Evolutionary conservation across 352 stramenopile species (phyloP).

Genomic region (Globisporangium cederbergense): DNA sequence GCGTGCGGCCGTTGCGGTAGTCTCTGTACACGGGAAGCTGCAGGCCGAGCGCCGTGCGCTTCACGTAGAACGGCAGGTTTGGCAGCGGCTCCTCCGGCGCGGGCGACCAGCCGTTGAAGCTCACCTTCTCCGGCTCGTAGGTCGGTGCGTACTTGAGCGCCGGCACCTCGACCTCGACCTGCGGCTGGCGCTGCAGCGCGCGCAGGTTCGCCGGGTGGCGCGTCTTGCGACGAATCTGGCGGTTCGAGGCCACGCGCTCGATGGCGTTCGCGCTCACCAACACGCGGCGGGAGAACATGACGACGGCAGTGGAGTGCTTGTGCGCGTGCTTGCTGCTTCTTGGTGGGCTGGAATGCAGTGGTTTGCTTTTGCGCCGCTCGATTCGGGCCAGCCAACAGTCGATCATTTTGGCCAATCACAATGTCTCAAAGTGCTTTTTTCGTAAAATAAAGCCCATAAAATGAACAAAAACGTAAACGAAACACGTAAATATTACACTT

Average conservation of each 20-base stretch:
- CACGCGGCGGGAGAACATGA: slow-evolving; percentile 64
- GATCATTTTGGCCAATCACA: not conserved
- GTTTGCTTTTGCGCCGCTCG: not conserved
- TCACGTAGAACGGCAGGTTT: slow-evolving; percentile 69
- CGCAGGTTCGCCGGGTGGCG: slow-evolving; percentile 71
- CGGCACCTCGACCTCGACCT: slow-evolving; percentile 49
- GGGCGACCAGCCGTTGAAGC: slow-evolving; percentile 87
- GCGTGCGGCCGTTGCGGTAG: slow-evolving; percentile 82
- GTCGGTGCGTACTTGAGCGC: slow-evolving; percentile 81
- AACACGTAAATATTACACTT: not conserved
- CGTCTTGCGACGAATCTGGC: slow-evolving; percentile 81
- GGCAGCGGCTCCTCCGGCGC: slow-evolving; percentile 62
- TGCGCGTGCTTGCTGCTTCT: slow-evolving; percentile 2
- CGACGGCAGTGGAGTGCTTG: not conserved
- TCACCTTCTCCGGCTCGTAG: slow-evolving; percentile 78
- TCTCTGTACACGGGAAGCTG: slow-evolving; percentile 87
- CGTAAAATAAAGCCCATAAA: not conserved
- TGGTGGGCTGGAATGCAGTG: not conserved
- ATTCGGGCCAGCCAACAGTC: not conserved
- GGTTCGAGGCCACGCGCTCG: slow-evolving; percentile 79
- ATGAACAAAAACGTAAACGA: not conserved
- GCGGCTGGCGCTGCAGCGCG: slow-evolving; percentile 58
- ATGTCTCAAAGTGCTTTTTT: not conserved
- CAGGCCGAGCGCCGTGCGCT: slow-evolving; percentile 73
- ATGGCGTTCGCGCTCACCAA: slow-evolving; percentile 43